Base-by-base conservation (phyloP, 2,329 filamentous ascomycete genomes). In the Magnaporthiopsis poae region DNA sequence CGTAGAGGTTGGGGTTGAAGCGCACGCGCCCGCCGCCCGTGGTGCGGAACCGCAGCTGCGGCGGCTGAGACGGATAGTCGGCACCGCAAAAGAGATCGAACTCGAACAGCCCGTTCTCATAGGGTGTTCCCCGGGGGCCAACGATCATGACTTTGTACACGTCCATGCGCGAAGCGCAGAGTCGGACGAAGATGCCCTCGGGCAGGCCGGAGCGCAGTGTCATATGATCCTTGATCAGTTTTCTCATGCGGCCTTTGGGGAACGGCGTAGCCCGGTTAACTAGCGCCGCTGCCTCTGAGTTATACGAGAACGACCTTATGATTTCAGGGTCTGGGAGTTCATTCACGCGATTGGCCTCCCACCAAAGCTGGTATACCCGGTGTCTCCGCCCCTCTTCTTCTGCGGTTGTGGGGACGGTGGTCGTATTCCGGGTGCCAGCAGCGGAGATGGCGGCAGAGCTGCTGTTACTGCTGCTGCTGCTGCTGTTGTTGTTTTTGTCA, bases 1-100 rank as follows among this genome's bases (percentile, higher is more conserved):
- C 46, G 67, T 84, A 82, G 3, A 85, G 74, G 68, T 85, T 85
- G 1, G 83, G 82, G 70, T 85, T 85, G 70, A 84, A 80, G 0
- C 70, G 63, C 1, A 74, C 72, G 4, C 1, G 67, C 0, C 80
- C 79, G 3, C 75, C 73, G 1, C 77, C 79, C 0, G 82, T 84
- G 0, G 80, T 82, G 67, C 74, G 77, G 70, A 82, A 83, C 0
- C 67, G 64, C 67, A 83, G 75, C 8, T 64, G 8, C 0, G 82
- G 82, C 13, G 82, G 79, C 0, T 35, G 65, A 1, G 72, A 68
- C 0, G 83, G 82, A 66, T 81, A 85, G 0, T 76, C 69, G 0
- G 36, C 15, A 9, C 72, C 71, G 64, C 80, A 82, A 46, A 78
- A 79, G 39, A 85, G 69, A 69, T 85, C 82, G 67, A 86, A 86